Conservation (phyloP, 306 rosid genomes). For the Quercus variabilis region DNA sequence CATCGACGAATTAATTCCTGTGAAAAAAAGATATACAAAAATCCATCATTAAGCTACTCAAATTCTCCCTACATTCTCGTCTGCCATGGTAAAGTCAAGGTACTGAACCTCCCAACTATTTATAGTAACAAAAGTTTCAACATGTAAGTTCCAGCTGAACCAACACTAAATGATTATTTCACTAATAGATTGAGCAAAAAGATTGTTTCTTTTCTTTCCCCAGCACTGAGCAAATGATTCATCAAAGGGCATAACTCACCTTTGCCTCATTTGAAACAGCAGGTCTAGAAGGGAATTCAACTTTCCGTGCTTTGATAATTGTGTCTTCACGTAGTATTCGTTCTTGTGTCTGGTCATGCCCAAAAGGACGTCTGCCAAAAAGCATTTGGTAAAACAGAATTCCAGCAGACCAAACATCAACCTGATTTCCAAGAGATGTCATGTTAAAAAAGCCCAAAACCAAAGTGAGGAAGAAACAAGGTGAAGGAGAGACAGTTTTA, state of each 20-base stretch:
- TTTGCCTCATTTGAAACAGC: constrained; percentile 91
- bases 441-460: constrained; percentile 12
- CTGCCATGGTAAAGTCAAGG: constrained; percentile 2
- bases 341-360: constrained; percentile 96
- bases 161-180: background rate
- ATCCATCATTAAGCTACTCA: background rate
- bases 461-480: background rate
- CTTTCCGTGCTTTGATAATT: constrained; percentile 91
- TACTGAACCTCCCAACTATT: background rate
- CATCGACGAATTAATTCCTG: constrained; percentile 91
- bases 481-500: background rate
- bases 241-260: constrained; percentile 46
- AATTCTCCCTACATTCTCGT: background rate
- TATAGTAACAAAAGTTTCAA: background rate
- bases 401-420: constrained; percentile 99
- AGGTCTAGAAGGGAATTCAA: constrained; percentile 90
- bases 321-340: constrained; percentile 97
- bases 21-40: background rate
- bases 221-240: background rate
- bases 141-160: background rate
- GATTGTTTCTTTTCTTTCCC: background rate
- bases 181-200: background rate
- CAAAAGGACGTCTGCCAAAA: constrained; percentile 93
- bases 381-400: constrained; percentile 92
- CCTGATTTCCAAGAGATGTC: constrained; percentile 51